Evolutionary conservation across 148 eudicot species (phyloP), one percentile per base, ranked within the genome.

Genomic region (Selenicereus undatus): DNA sequence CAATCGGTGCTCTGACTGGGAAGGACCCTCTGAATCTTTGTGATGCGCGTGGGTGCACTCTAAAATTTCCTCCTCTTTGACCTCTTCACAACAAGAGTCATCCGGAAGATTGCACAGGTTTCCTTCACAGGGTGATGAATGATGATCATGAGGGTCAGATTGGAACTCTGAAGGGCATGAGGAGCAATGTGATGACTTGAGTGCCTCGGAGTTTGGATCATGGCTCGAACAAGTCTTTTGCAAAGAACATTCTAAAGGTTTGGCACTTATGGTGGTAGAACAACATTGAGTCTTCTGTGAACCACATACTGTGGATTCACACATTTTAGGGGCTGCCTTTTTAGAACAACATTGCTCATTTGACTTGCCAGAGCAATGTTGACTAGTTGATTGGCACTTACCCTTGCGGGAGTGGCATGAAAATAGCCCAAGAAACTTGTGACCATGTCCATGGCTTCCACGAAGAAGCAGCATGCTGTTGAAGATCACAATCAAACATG

Each of bases 381-480:
- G 83, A 58, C 84, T 51, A 6, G 58, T 54, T 24, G 85, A 69
- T 35, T 84, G 84, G 68, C 85, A 82, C 48, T 74, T 78, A 16
- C 79, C 86, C 84, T 82, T 81, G 42, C 87, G 90, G n/a, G 54
- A 52, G 71, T 87, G 93, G 60, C 81, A 39, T 5, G 72, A 73
- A 71, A 48, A 83, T 3, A 83, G 5, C 2, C 85, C 77, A 11
- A 80, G 86, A 60, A 85, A 84, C 54, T 65, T 42, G 27, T 71
- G 13, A 54, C 27, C 10, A 52, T 86, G 81, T 26, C 50, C 71
- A 11, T 78, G 83, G 11, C 43, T 68, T 18, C 88, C 89, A 20
- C 86, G 79, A 24, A 96, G 78, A 22, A 96, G 89, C 21, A 93
- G 80, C 99, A 96, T 96, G 84, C 99, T 96, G 81, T 94, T 96